These are phyloP conservation scores for Coemansia asiatica DNA, from an alignment of 192 early-diverging fungal genomes.

Conservation along the genomic window DNA sequence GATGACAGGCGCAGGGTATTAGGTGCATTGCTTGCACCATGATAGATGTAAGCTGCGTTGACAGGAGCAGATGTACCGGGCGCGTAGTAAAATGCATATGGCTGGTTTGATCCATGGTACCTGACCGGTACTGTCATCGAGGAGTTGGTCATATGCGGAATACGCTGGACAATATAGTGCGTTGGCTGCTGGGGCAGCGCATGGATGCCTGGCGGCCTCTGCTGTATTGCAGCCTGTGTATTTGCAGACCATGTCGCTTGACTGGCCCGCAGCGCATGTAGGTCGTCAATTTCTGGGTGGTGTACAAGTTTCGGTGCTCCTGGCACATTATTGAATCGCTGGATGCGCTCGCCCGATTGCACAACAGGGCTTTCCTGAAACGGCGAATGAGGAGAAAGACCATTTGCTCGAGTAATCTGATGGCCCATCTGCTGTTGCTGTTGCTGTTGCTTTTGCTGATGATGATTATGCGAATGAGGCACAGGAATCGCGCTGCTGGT, in stretches of 20 bases:
- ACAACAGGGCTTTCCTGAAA: slow-evolving; percentile 11
- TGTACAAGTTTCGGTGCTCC: not conserved
- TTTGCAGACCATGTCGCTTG: slow-evolving; percentile 4
- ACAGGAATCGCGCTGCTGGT: not conserved
- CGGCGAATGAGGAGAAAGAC: slow-evolving; percentile 21
- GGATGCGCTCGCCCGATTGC: not conserved
- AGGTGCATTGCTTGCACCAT: slow-evolving; percentile 6
- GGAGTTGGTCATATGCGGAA: not conserved
- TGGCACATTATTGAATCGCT: not conserved
- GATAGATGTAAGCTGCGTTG: slow-evolving; percentile 14
- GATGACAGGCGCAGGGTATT: not conserved
- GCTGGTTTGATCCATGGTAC: slow-evolving; percentile 49
- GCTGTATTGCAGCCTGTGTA: not conserved
- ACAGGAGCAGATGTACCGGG: slow-evolving; percentile 22
- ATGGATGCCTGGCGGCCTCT: slow-evolving; percentile 1
- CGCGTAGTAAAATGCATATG: slow-evolving; percentile 51
- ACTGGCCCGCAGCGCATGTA: slow-evolving; percentile 38
- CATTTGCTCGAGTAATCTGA: slow-evolving; percentile 3
- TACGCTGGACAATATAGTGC: not conserved
- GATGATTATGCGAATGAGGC: not conserved
- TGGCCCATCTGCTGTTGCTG: not conserved
- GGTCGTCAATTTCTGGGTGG: slow-evolving; percentile 46
- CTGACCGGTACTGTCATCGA: slow-evolving; percentile 25
- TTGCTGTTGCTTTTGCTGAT: not conserved
- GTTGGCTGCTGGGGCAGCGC: not conserved